A percentile compares a stretch with the other conserved stretches of the same genome.
Evolutionary conservation across 2,329 filamentous ascomycete genomes (phyloP).

Genomic region (Trichoderma breve): DNA sequence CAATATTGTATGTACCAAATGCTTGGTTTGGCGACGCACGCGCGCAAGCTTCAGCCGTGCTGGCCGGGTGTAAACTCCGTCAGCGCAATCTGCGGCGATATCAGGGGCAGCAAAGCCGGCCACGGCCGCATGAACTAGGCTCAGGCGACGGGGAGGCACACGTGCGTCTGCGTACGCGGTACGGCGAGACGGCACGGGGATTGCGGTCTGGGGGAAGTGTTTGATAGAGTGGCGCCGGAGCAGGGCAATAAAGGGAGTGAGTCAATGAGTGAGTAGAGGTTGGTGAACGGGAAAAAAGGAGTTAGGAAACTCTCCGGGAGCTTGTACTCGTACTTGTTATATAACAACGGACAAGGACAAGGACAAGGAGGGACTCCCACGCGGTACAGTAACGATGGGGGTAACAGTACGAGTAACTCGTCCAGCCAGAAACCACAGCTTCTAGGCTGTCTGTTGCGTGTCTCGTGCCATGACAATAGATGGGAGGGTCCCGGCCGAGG

Average conservation of each 20-base stretch:
- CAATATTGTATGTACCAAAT: not conserved
- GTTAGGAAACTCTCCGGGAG: not conserved
- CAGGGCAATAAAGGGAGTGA: not conserved
- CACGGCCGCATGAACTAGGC: constrained; percentile 13
- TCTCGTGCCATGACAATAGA: constrained; percentile 43
- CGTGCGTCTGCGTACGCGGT: not conserved
- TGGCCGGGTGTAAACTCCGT: constrained; percentile 8
- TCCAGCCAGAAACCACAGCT: not conserved
- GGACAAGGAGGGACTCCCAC: not conserved
- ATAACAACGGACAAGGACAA: not conserved
- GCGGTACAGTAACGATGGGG: not conserved
- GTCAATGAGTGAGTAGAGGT: not conserved
- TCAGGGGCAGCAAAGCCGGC: constrained; percentile 14
- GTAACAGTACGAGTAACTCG: not conserved
- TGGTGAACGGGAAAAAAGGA: not conserved
- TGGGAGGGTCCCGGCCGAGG: constrained; percentile 29
- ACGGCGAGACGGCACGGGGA: constrained; percentile 8
- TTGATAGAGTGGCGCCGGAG: not conserved
- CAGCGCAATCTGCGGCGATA: not conserved
- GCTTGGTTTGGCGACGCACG: not conserved
- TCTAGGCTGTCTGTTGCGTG: constrained; percentile 33
- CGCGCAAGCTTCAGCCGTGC: not conserved
- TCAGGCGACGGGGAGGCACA: constrained; percentile 8
- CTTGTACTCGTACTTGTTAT: not conserved
- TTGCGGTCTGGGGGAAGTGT: constrained; percentile 1